Base-by-base conservation (phyloP, 1,284 basidiomycete species). In the Boletellus deceptivus region DNA sequence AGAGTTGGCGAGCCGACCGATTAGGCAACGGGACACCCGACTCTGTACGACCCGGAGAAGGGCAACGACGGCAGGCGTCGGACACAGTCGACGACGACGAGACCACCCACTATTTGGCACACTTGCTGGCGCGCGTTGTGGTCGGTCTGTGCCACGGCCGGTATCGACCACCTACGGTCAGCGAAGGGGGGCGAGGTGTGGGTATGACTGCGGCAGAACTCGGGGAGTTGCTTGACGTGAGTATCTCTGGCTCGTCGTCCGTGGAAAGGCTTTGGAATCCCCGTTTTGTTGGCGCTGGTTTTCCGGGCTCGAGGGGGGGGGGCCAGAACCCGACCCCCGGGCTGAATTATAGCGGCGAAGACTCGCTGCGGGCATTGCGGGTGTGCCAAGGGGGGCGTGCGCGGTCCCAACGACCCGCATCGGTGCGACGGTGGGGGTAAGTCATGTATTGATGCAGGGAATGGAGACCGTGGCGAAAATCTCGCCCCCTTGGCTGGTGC, bases 181-280 rank as follows among this genome's bases (percentile, higher is more conserved):
- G 45, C 14, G 9, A 44, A 27, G 50, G 33, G 22, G 53, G 53
- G n/a, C 45, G 52, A 13, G 59, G 61, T 0, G 31, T 53, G 29
- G 57, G 57, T 16, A 55, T 66, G 54, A 61, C 48, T 48, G 67
- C 61, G 46, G 65, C 53, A 50, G 61, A 61, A 57, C 61, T 76
- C 7, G 72, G 69, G 13, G 68, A 70, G n/a, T 13, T 71, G 6
- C 61, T 75, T 53, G 75, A 76, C 59, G 75, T 76, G 60, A 64
- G 75, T 20, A 17, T 39, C 24, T 27, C 31, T 45, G 39, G 27
- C 46, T 46, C 36, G 37, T 34, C 18, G 33, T 46, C 16, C 8
- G 46, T 27, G 13, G 18, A 40, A 38, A n/a, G 20, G 35, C 24
- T 27, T 46, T 31, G 9, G 49, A 24, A 41, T 53, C 48, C 43